Conservation (phyloP, 352 stramenopile species). For the Thalassiosira pacifica region DNA sequence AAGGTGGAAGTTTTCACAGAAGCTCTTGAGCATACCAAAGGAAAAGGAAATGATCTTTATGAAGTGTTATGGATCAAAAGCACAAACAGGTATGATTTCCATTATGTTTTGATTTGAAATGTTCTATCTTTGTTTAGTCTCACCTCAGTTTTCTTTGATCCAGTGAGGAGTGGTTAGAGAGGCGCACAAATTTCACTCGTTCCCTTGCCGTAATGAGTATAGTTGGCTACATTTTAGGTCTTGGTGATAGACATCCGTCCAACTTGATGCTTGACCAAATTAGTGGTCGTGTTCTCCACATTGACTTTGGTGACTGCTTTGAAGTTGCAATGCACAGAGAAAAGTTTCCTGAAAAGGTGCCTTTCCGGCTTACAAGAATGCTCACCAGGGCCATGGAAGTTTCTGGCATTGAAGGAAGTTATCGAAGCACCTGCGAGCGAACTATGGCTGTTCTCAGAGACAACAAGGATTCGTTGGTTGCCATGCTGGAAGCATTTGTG, state of each 20-base stretch:
- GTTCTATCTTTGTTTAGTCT: constrained; percentile 27
- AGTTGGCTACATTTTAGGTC: constrained; percentile 99
- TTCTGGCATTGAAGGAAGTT: constrained; percentile 98
- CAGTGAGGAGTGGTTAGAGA: constrained; percentile 98
- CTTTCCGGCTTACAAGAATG: constrained; percentile 99
- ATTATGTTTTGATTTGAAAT: background rate
- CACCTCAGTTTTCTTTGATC: background rate
- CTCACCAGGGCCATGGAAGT: constrained; percentile 99
- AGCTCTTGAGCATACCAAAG: constrained; percentile 91
- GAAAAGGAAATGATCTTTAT: constrained; percentile 95
- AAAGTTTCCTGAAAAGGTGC: constrained; percentile 99
- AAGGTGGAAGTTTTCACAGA: constrained; percentile 98
- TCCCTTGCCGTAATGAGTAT: constrained; percentile 99
- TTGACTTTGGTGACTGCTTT: constrained; percentile 93
- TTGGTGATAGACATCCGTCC: constrained; percentile 98
- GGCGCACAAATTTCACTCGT: constrained; percentile 96
- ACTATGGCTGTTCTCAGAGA: constrained; percentile 98
- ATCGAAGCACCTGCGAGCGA: constrained; percentile 96
- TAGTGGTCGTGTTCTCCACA: constrained; percentile 97
- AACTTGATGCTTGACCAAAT: constrained; percentile 99
- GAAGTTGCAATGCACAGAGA: constrained; percentile 99
- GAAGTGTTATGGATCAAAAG: constrained; percentile 99
- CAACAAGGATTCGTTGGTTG: constrained; percentile 97
- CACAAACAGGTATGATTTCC: constrained; percentile 86
- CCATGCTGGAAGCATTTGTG: constrained; percentile 99